These are phyloP conservation scores for Hsuehochloa calcarea DNA, from an alignment of 176 grass and related monocot species.

Conservation along the genomic window DNA sequence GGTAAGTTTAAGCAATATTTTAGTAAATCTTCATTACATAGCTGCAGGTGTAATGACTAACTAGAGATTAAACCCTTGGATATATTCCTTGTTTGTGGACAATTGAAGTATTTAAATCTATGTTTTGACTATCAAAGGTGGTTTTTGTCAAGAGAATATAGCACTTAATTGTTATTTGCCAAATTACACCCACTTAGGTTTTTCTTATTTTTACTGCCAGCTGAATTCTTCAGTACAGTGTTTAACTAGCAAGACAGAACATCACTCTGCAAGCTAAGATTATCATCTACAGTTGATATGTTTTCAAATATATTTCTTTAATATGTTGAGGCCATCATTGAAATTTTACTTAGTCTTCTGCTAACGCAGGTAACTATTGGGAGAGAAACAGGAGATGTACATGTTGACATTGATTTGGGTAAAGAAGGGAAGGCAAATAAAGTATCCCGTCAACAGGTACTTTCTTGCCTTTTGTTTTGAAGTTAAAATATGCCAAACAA, in stretches of 20 bases:
- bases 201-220: constrained; percentile 13
- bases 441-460: too few species aligned
- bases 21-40: neutral
- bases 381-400: too few species aligned
- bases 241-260: neutral
- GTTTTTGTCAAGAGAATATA: neutral
- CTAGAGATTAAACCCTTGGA: neutral
- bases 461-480: too few species aligned
- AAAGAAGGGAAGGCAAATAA: too few species aligned
- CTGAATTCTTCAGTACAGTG: neutral
- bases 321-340: too few species aligned
- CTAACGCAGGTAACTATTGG: too few species aligned
- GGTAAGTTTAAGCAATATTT: constrained; percentile 43
- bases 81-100: constrained; percentile 31
- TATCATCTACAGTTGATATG: neutral
- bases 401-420: too few species aligned
- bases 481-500: too few species aligned
- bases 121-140: neutral
- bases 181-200: neutral
- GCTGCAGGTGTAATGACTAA: constrained; percentile 6
- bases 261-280: neutral
- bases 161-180: neutral
- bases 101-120: too few species aligned
- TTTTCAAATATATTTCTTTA: too few species aligned
- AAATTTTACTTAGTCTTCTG: too few species aligned